Base-by-base conservation (phyloP, 2,329 filamentous ascomycete species). In the Teratosphaeria pseudoeucalypti region DNA sequence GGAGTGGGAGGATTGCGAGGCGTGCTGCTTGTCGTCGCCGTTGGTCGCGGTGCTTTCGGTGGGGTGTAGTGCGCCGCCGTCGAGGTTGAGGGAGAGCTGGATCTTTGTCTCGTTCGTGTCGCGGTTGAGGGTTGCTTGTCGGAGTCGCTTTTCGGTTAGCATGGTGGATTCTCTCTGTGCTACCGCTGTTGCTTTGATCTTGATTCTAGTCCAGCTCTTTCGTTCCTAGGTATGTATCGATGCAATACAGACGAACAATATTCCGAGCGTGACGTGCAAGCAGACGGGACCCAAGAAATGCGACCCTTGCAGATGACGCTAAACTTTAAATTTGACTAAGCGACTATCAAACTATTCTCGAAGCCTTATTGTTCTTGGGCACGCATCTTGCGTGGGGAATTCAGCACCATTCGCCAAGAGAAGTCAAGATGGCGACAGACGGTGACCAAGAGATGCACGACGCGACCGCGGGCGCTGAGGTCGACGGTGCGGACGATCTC, bases 51-150 rank as follows among this genome's bases (percentile, higher is more conserved):
- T 70, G 56, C 61, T 53, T 57, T 60, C 55, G 55, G 67, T 59
- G 14, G 64, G 59, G 29, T 74, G 66, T 37, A 85, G 75, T 52
- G 80, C 81, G 70, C 92, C 94, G 72, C 94, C 94, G 76, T 99
- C 94, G 62, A 99, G 83, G 77, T 94, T 96, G 68, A 99, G 82
- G 47, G 90, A 89, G 64, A 97, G 82, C 73, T 94, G 86, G 75
- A 99, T 95, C 74, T 95, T 96, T 73, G 94, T 99, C 80, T 99
- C 94, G 79, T 97, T 97, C 71, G 94, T 99, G 76, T 92, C 87
- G 73, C 94, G 90, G 65, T 88, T 85, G 68, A 97, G 79, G 58
- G 86, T 84, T 56, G 90, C 86, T 74, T 87, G 90, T 72, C 92
- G 88, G 59, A 74, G 67, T 59, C 67, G 65, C 56, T 68, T 66